Evolutionary conservation across 345 rosid species (phyloP), one percentile per base, ranked within the genome.

Genomic region (Pistacia atlantica): DNA sequence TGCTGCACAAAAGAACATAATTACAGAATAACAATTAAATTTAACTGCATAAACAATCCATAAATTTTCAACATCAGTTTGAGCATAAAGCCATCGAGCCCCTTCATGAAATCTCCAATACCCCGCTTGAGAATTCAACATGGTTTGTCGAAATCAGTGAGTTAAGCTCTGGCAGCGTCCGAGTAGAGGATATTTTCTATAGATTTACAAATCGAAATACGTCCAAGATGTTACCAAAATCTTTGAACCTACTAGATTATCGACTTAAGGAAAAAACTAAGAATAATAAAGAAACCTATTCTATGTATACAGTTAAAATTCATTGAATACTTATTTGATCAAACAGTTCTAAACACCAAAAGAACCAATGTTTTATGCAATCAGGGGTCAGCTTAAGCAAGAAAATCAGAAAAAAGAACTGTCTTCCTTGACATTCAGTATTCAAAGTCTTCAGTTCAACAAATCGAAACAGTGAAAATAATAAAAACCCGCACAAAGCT

Each of bases 1-100:
- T 68, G 65, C 85, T 84, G 75, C 46, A 63, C 11, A 33, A 70
- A 74, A 31, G 28, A 48, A 75, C 0, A 79, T 2, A 65, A 63
- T 28, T 74, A 37, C 73, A 62, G 35, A 68, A 25, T n/a, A 75
- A 52, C 66, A n/a, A 55, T 49, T 18, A 54, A 73, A 20, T 48
- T 17, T 55, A 11, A 9, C 56, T 28, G 10, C 69, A 73, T 72
- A 28, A 59, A 25, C 58, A 67, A 4, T 8, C 20, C n/a, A 52
- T n/a, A 25, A 49, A 22, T 49, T 25, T 7, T 51, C 16, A 14
- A 8, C 2, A 17, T 14, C 45, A 68, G 33, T 51, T 37, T 0
- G 12, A 31, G n/a, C 11, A 52, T 18, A 37, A n/a, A 73, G 5
- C 42, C 42, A 37, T 37, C 42, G 42, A 37, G 42, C 42, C 5